phyloP scores from a whole-genome alignment of 1,284 basidiomycete genomes.

The Bjerkandera adusta region DNA sequence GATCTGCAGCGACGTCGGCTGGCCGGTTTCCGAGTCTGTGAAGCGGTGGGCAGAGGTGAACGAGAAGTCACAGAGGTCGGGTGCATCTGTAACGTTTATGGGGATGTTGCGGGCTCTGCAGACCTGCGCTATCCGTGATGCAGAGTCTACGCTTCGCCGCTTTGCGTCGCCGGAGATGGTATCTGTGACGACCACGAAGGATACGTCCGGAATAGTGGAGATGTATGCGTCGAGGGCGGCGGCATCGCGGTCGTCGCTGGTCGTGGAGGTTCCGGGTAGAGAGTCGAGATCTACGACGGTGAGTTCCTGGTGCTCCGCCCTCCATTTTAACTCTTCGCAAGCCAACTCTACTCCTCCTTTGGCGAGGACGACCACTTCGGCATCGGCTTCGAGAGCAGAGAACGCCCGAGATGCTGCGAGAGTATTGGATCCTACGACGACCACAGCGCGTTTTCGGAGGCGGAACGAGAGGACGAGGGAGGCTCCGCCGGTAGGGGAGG shows the following conservation, averaged over 20 bases:
- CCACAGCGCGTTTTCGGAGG: constrained; percentile 46
- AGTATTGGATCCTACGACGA: constrained; percentile 75
- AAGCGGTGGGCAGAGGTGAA: constrained; percentile 91
- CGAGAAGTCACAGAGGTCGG: constrained; percentile 85
- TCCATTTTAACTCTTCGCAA: constrained; percentile 74
- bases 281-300: constrained; percentile 52
- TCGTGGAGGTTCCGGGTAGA: constrained; percentile 37
- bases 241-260: constrained; percentile 33
- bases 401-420: constrained; percentile 83
- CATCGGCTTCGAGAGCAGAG: constrained; percentile 81
- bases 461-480: constrained; percentile 82
- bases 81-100: constrained; percentile 87
- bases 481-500: constrained; percentile 56
- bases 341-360: constrained; percentile 44
- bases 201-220: constrained; percentile 31
- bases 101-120: constrained; percentile 66
- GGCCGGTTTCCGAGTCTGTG: constrained; percentile 41
- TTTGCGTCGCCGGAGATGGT: constrained; percentile 45
- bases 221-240: constrained; percentile 49
- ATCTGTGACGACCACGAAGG: constrained; percentile 75
- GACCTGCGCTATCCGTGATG: constrained; percentile 50
- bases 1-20: constrained; percentile 71
- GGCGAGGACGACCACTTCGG: constrained; percentile 65
- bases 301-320: constrained; percentile 56
- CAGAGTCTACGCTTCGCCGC: constrained; percentile 49